Percentiles rank a stretch among this genome's conserved stretches.
phyloP scores from a whole-genome alignment of 2,329 filamentous ascomycete genomes.

The Fusarium floridanum region DNA sequence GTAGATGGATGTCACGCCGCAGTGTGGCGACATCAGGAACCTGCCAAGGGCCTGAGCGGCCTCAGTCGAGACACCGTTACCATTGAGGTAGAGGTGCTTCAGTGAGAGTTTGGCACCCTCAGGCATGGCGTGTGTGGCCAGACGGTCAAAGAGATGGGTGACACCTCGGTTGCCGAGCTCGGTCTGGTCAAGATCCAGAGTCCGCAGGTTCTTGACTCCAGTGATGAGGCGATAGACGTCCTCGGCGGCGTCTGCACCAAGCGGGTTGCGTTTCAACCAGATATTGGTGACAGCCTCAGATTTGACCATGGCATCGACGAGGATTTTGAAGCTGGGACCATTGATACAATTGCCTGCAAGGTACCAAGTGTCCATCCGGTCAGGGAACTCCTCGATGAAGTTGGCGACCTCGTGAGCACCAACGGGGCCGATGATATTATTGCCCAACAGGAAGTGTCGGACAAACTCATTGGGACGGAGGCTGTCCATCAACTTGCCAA shows the following conservation, averaged over 20 bases:
- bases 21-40: slow-evolving; percentile 51
- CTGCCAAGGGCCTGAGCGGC: slow-evolving; percentile 49
- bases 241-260: slow-evolving; percentile 54
- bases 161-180: slow-evolving; percentile 63
- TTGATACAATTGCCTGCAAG: slow-evolving; percentile 68
- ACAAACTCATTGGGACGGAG: slow-evolving; percentile 62
- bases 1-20: slow-evolving; percentile 53
- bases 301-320: slow-evolving; percentile 60
- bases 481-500: slow-evolving; percentile 62
- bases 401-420: slow-evolving; percentile 60
- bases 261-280: slow-evolving; percentile 68
- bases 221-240: slow-evolving; percentile 61
- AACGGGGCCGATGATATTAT: slow-evolving; percentile 65
- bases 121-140: slow-evolving; percentile 49
- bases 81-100: slow-evolving; percentile 54
- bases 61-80: slow-evolving; percentile 50
- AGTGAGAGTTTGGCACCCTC: slow-evolving; percentile 50
- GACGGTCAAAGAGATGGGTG: slow-evolving; percentile 56
- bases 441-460: slow-evolving; percentile 65
- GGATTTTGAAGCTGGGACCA: slow-evolving; percentile 53
- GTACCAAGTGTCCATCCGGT: slow-evolving; percentile 67
- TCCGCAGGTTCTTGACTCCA: slow-evolving; percentile 57
- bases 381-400: slow-evolving; percentile 60
- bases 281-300: slow-evolving; percentile 61
- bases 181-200: slow-evolving; percentile 67